phyloP scores from a whole-genome alignment of 371 early-diverging fungal species.

The Entomophthora muscae region DNA sequence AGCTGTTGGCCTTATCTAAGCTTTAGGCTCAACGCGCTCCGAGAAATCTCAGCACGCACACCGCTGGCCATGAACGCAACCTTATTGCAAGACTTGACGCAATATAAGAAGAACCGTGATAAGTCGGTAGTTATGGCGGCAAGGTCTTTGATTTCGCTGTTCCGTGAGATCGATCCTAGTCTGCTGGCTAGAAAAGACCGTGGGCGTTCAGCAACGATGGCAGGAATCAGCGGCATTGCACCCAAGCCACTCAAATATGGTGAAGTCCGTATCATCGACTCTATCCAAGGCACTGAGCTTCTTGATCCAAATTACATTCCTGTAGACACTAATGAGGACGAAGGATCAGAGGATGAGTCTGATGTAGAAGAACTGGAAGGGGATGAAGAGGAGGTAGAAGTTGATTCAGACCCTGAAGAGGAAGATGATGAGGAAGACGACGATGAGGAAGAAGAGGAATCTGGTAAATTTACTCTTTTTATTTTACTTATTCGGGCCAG shows the following conservation, averaged over 20 bases:
- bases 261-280: conserved; percentile 36
- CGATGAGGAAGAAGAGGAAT: conserved; percentile 22
- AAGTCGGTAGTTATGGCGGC: conserved; percentile 86
- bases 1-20: conserved; percentile 6
- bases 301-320: conserved; percentile 14
- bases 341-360: conserved; percentile 32
- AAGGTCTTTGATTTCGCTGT: conserved; percentile 70
- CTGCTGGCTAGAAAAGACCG: conserved; percentile 80
- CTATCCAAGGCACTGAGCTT: conserved; percentile 63
- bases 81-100: conserved; percentile 68
- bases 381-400: conserved; percentile 18
- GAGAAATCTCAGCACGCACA: conserved; percentile 78
- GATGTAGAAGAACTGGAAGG: conserved; percentile 20
- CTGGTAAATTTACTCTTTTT: conserved; percentile 13
- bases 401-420: conserved; percentile 17
- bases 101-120: conserved; percentile 78
- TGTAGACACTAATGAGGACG: conserved; percentile 35
- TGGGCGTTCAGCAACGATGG: conserved; percentile 22
- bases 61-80: conserved; percentile 81
- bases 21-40: conserved; percentile 62
- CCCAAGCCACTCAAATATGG: conserved; percentile 53
- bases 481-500: no score
- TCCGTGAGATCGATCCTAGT: conserved; percentile 85
- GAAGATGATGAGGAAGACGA: conserved; percentile 22
- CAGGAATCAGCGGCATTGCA: conserved; percentile 46